A percentile compares a stretch with the other conserved stretches of the same genome.
Evolutionary conservation across 2,329 filamentous ascomycete genomes (phyloP).

Genomic region (Diaporthe destruens): DNA sequence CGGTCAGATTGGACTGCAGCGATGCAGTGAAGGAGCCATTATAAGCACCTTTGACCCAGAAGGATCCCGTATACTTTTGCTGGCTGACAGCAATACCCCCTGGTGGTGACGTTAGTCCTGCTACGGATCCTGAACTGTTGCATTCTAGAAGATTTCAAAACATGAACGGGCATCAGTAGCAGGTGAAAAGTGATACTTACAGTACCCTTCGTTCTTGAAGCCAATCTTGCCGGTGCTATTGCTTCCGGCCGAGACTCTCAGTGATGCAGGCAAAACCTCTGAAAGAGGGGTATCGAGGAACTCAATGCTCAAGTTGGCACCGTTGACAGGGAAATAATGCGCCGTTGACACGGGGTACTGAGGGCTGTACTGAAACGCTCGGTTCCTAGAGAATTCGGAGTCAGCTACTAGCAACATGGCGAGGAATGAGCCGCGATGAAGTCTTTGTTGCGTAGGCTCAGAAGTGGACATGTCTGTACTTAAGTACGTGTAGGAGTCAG

Average conservation of each 20-base stretch:
- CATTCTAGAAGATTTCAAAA: too few relatives aligned
- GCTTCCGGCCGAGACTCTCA: conserved; percentile 57
- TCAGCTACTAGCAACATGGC: too few relatives aligned
- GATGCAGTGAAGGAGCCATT: conserved; percentile 61
- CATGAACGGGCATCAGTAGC: too few relatives aligned
- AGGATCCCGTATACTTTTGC: conserved; percentile 62
- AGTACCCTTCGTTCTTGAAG: conserved; percentile 67
- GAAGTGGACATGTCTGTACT: too few relatives aligned
- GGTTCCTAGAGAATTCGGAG: conserved; percentile 66
- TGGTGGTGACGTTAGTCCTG: too few relatives aligned
- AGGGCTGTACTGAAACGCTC: conserved; percentile 72
- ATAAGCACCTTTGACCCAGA: conserved; percentile 65
- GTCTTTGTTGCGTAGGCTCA: too few relatives aligned
- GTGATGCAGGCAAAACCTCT: conserved; percentile 62
- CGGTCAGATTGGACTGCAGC: conserved; percentile 59
- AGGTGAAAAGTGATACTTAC: too few relatives aligned
- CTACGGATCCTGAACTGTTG: too few relatives aligned
- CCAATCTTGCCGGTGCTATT: conserved; percentile 54
- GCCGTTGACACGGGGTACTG: conserved; percentile 58
- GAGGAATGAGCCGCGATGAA: too few relatives aligned
- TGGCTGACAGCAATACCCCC: conserved; percentile 66
- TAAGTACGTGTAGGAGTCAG: too few relatives aligned
- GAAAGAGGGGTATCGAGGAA: conserved; percentile 62
- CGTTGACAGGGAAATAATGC: conserved; percentile 59
- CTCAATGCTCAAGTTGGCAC: conserved; percentile 60